Percentiles rank a stretch among this genome's conserved stretches.
Conservation (phyloP, 139 green algal species). For the Chlorella sp. region DNA sequence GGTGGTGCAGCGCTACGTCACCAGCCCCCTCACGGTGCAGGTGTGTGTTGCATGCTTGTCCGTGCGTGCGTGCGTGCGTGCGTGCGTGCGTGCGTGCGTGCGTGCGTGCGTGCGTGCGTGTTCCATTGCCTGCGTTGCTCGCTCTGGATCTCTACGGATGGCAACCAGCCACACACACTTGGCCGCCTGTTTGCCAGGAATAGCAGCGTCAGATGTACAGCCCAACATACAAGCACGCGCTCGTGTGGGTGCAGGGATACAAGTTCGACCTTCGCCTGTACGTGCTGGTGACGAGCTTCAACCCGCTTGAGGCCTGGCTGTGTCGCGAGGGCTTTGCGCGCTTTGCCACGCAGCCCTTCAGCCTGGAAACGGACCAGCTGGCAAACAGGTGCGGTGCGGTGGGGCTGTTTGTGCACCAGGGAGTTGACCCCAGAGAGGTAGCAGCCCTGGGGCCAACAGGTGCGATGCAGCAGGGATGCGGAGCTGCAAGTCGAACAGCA, state of each 20-base stretch:
- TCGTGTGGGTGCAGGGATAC: conserved; percentile 16
- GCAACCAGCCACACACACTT: too few relatives aligned
- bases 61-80: not conserved
- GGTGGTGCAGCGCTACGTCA: conserved; percentile 34
- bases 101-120: not conserved
- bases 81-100: not conserved
- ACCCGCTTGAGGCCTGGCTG: conserved; percentile 43
- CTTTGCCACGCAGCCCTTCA: conserved; percentile 34
- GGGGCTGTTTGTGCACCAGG: too few relatives aligned
- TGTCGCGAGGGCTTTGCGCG: conserved; percentile 37
- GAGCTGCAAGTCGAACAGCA: too few relatives aligned
- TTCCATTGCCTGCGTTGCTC: too few relatives aligned
- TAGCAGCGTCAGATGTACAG: too few relatives aligned
- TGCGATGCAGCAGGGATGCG: too few relatives aligned
- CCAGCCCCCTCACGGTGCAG: conserved; percentile 11
- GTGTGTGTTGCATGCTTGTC: not conserved
- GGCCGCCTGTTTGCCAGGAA: too few relatives aligned
- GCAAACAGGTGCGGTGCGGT: conserved; percentile 19
- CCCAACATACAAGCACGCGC: too few relatives aligned
- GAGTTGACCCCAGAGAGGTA: too few relatives aligned
- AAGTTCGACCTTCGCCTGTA: conserved; percentile 76
- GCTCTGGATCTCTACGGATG: too few relatives aligned
- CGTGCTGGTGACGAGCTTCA: conserved; percentile 49
- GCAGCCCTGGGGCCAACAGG: too few relatives aligned
- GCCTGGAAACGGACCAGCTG: conserved; percentile 22